Percentiles rank a stretch among this genome's conserved stretches.
phyloP scores from a whole-genome alignment of 1,284 basidiomycete species.

The Caloboletus inedulis region DNA sequence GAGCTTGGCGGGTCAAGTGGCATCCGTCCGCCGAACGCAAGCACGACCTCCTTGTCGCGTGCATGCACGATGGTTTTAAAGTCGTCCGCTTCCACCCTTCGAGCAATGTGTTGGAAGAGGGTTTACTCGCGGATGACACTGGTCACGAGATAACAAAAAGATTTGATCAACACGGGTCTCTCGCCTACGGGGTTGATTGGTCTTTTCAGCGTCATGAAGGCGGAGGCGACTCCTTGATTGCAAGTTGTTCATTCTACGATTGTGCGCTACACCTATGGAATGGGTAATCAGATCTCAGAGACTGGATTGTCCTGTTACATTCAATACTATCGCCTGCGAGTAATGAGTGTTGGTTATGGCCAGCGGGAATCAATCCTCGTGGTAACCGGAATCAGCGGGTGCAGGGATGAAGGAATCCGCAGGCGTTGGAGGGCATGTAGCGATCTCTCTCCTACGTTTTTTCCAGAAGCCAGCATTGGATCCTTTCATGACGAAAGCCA shows the following conservation, averaged over 20 bases:
- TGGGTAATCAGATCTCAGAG: conserved; percentile 38
- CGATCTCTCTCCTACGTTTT: conserved; percentile 30
- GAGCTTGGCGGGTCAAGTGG: conserved; percentile 96
- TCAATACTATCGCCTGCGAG: not conserved
- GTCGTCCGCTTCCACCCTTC: conserved; percentile 47
- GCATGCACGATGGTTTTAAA: conserved; percentile 98
- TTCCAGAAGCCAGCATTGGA: conserved; percentile 52
- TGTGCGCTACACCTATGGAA: conserved; percentile 82
- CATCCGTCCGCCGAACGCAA: conserved; percentile 66
- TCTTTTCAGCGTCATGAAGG: conserved; percentile 41
- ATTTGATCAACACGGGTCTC: conserved; percentile 77
- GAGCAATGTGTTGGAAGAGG: not conserved
- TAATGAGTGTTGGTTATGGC: not conserved
- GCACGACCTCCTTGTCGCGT: conserved; percentile 80
- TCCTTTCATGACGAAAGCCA: conserved; percentile 62
- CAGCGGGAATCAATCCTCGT: conserved; percentile 8
- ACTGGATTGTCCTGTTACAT: not conserved
- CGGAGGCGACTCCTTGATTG: conserved; percentile 54
- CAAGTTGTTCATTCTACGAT: conserved; percentile 97
- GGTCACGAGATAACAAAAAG: conserved; percentile 48
- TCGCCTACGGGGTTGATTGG: conserved; percentile 98
- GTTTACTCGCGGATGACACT: conserved; percentile 12
- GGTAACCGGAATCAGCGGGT: not conserved
- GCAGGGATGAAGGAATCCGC: conserved; percentile 5
- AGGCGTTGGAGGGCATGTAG: conserved; percentile 25